Base-by-base conservation (phyloP, 352 stramenopile genomes). In the Pythium pectinolyticum region DNA sequence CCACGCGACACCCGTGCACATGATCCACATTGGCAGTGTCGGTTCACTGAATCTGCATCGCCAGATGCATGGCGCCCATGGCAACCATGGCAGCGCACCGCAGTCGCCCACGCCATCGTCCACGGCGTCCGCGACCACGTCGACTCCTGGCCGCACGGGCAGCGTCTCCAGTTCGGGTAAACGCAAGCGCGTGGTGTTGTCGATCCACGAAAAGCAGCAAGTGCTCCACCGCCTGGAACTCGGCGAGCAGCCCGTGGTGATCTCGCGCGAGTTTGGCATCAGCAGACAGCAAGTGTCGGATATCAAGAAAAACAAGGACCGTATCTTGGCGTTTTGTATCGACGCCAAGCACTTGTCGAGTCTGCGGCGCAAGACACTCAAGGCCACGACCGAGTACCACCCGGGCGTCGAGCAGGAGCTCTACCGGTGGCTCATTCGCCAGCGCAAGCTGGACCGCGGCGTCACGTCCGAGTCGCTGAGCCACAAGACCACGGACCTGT, bases 231-330 rank as follows among this genome's bases (percentile, higher is more conserved):
- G 81, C 9, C 70, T 94, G 15, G 82, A 90, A 15, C 40, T 66
- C 17, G 82, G 85, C 37, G 85, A 94, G 40, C 78, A 82, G 60
- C 85, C 85, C 10, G 70, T 87, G 10, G 60, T 67, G 32, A 83
- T 94, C 69, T 80, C 85, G 10, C 67, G 69, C 1, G 55, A 73
- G 24, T 89, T 89, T 57, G 80, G 75, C 34, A 94, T 94, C 63
- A 89, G 76, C 43, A 77, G 85, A 1, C 85, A 94, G 64, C 85
- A 94, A 64, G 78, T 94, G 11, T 92, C 83, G 17, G 85, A 94
- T 62, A 92, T 94, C 60, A 94, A 94, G 72, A 94, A 92, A 66
- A 94, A 94, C 73, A 73, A 73, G 39, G 80, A 88, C 10, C 73
- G 85, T 32, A 94, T 94, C 56, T 55, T 94, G 57, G 73, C 78